phyloP scores from a whole-genome alignment of 139 green algal species.

The Astrephomene gubernaculifera region DNA sequence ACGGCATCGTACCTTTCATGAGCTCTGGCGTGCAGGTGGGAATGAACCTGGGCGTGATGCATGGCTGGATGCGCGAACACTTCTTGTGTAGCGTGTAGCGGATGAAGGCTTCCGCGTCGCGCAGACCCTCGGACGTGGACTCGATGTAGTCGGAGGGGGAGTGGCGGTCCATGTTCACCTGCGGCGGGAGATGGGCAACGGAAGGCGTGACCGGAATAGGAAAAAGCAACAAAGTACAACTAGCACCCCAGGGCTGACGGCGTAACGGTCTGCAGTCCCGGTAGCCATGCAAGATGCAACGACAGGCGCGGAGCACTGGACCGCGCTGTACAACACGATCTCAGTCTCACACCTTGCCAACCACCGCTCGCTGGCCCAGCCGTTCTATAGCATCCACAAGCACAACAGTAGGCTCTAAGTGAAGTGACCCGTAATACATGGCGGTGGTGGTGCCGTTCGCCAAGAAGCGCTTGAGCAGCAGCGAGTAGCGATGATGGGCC shows the following conservation, averaged over 20 bases:
- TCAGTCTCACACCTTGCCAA: conserved; percentile 73
- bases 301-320: too few species aligned
- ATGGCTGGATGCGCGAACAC: conserved; percentile 60
- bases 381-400: conserved; percentile 61
- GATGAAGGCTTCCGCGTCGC: conserved; percentile 59
- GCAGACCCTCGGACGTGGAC: conserved; percentile 53
- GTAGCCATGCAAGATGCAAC: too few species aligned
- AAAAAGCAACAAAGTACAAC: too few species aligned
- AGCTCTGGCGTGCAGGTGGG: conserved; percentile 76
- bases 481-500: conserved; percentile 31
- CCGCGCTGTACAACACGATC: too few species aligned
- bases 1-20: conserved; percentile 47
- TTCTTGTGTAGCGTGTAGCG: conserved; percentile 54
- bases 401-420: conserved; percentile 60
- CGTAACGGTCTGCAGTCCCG: too few species aligned
- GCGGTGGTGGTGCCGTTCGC: conserved; percentile 48
- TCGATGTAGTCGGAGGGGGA: conserved; percentile 69
- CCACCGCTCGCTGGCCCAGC: conserved; percentile 67
- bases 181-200: neutral
- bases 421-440: conserved; percentile 67
- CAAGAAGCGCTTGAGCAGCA: conserved; percentile 58
- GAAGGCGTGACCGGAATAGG: too few species aligned
- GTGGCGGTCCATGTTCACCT: conserved; percentile 74
- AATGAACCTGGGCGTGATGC: conserved; percentile 79
- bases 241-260: too few species aligned